phyloP scores from a whole-genome alignment of 192 early-diverging fungal genomes.

The Coemansia sp. region DNA sequence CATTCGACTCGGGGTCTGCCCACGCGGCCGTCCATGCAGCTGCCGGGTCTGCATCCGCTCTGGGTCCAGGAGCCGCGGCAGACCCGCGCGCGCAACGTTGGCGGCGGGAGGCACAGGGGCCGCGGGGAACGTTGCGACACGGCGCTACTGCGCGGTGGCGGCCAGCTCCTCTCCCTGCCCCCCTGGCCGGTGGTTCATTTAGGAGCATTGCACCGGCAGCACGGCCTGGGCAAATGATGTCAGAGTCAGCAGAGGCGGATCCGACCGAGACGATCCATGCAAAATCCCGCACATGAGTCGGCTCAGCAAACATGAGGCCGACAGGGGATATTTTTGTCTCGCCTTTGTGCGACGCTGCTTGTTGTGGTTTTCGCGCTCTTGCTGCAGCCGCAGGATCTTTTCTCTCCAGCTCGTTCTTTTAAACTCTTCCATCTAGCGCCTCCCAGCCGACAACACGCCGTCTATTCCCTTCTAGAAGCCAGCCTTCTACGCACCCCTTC shows the following conservation, averaged over 20 bases:
- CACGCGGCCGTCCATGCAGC: too few relatives aligned
- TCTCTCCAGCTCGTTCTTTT: constrained; percentile 4
- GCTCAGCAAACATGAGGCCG: not conserved
- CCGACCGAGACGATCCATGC: too few relatives aligned
- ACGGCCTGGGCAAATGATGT: not conserved
- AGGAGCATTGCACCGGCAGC: too few relatives aligned
- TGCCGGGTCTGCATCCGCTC: too few relatives aligned
- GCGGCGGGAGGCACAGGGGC: not conserved
- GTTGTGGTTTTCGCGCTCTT: constrained; percentile 1
- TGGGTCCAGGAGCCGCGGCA: not conserved
- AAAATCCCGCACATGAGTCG: not conserved
- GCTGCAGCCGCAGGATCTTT: too few relatives aligned
- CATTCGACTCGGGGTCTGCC: too few relatives aligned
- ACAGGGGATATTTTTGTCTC: not conserved
- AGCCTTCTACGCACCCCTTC: not conserved
- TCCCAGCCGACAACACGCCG: not conserved
- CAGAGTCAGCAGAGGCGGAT: too few relatives aligned
- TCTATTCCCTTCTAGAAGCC: constrained; percentile 1
- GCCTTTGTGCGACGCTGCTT: not conserved
- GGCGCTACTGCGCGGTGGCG: not conserved
- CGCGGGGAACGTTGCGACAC: not conserved
- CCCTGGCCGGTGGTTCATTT: not conserved
- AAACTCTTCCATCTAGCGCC: constrained; percentile 4
- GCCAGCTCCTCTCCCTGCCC: too few relatives aligned
- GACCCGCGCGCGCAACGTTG: not conserved